A percentile compares a stretch with the other conserved stretches of the same genome.
phyloP scores from a whole-genome alignment of 768 basidiomycete genomes.

The Zangia roseola region DNA sequence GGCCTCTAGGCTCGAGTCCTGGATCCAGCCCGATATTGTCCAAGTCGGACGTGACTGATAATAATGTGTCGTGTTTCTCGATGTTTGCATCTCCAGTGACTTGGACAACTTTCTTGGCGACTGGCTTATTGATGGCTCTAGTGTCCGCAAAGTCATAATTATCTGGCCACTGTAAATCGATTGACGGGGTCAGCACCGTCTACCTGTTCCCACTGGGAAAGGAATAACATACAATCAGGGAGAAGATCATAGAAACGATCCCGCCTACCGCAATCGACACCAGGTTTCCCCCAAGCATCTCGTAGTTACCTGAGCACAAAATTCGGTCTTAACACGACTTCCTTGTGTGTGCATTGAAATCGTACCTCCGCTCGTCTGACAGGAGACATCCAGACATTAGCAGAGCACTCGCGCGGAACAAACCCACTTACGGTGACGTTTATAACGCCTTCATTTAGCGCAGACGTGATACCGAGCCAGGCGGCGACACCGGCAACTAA shows the following conservation, averaged over 20 bases:
- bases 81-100: constrained; percentile 28
- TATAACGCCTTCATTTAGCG: constrained; percentile 66
- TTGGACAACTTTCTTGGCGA: constrained; percentile 6
- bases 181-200: constrained; percentile 8
- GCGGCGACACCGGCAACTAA: constrained; percentile 69
- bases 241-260: constrained; percentile 65
- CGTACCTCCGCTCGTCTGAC: constrained; percentile 51
- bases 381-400: background rate
- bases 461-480: constrained; percentile 82
- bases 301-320: constrained; percentile 40
- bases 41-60: constrained; percentile 37
- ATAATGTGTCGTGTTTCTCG: constrained; percentile 36
- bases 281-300: constrained; percentile 91
- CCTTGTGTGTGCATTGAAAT: constrained; percentile 23
- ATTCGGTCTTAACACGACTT: background rate
- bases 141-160: constrained; percentile 81
- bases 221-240: constrained; percentile 53
- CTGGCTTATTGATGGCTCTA: constrained; percentile 64
- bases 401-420: background rate
- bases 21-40: constrained; percentile 41
- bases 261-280: constrained; percentile 80
- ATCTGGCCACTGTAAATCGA: constrained; percentile 64
- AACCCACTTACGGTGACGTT: constrained; percentile 53
- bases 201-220: constrained; percentile 73
- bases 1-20: constrained; percentile 62